These are phyloP conservation scores for Cytospora chrysosperma DNA, from an alignment of 2,329 filamentous ascomycete species.

Conservation along the genomic window DNA sequence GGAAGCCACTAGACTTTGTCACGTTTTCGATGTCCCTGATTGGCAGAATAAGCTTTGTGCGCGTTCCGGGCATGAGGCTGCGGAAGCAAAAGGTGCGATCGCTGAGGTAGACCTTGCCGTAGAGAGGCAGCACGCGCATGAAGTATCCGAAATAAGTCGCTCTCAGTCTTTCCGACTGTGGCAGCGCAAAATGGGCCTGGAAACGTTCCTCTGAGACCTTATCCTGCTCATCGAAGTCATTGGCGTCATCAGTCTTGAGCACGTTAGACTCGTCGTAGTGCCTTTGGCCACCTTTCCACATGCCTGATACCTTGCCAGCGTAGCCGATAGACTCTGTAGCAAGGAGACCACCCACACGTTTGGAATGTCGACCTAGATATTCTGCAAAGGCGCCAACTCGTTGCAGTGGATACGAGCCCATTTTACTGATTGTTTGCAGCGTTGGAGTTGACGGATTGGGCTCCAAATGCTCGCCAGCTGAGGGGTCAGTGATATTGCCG, in stretches of 20 bases:
- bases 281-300: conserved; percentile 89
- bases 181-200: conserved; percentile 85
- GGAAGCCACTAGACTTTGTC: conserved; percentile 91
- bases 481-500: conserved; percentile 36
- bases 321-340: conserved; percentile 95
- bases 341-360: conserved; percentile 77
- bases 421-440: conserved; percentile 54
- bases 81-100: conserved; percentile 88
- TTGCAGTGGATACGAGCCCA: conserved; percentile 76
- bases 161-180: conserved; percentile 75
- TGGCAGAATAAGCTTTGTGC: conserved; percentile 89
- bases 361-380: conserved; percentile 76
- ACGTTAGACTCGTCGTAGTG: conserved; percentile 72
- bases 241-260: conserved; percentile 54
- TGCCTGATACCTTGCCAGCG: conserved; percentile 92
- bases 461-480: conserved; percentile 28
- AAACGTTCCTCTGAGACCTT: conserved; percentile 71
- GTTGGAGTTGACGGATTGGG: conserved; percentile 41
- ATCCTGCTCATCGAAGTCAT: conserved; percentile 52
- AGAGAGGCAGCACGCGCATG: conserved; percentile 85
- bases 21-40: conserved; percentile 90
- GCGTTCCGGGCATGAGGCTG: conserved; percentile 82
- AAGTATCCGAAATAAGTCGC: conserved; percentile 92
- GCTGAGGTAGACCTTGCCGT: conserved; percentile 95
- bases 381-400: conserved; percentile 80